Conservation (phyloP, 1,284 basidiomycete species). For the Irpex sp. region DNA sequence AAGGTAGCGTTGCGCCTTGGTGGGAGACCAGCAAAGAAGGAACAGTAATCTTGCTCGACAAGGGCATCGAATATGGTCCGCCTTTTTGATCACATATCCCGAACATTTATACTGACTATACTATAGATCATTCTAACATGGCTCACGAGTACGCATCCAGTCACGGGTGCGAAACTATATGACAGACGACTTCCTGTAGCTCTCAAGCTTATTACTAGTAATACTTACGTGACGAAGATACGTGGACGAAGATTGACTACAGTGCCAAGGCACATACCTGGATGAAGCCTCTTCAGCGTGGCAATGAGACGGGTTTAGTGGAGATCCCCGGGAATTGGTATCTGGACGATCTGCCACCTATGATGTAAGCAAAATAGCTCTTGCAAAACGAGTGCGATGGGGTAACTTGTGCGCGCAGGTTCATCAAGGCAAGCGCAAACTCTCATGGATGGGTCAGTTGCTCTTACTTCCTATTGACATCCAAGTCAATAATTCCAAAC, state of each 20-base stretch:
- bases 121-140: slow-evolving; percentile 66
- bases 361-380: slow-evolving; percentile 46
- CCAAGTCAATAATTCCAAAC: not conserved
- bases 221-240: slow-evolving; percentile 68
- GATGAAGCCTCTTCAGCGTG: slow-evolving; percentile 73
- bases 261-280: slow-evolving; percentile 54
- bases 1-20: slow-evolving; percentile 72
- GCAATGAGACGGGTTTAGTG: slow-evolving; percentile 66
- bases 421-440: slow-evolving; percentile 64
- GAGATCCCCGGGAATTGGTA: slow-evolving; percentile 75
- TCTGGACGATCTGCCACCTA: slow-evolving; percentile 65
- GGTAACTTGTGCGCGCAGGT: slow-evolving; percentile 33
- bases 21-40: slow-evolving; percentile 77
- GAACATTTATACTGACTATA: slow-evolving; percentile 36
- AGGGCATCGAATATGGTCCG: slow-evolving; percentile 77
- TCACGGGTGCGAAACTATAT: not conserved
- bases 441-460: slow-evolving; percentile 62
- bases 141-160: slow-evolving; percentile 45
- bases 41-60: slow-evolving; percentile 64
- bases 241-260: slow-evolving; percentile 77
- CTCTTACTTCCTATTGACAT: not conserved
- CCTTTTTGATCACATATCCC: slow-evolving; percentile 62
- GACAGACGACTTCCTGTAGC: slow-evolving; percentile 29
- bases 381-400: not conserved
- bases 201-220: slow-evolving; percentile 71